A percentile compares a stretch with the other conserved stretches of the same genome.
These are phyloP conservation scores for Aspergillus carlsbadensis DNA, from an alignment of 495 filamentous ascomycete species.

Conservation along the genomic window DNA sequence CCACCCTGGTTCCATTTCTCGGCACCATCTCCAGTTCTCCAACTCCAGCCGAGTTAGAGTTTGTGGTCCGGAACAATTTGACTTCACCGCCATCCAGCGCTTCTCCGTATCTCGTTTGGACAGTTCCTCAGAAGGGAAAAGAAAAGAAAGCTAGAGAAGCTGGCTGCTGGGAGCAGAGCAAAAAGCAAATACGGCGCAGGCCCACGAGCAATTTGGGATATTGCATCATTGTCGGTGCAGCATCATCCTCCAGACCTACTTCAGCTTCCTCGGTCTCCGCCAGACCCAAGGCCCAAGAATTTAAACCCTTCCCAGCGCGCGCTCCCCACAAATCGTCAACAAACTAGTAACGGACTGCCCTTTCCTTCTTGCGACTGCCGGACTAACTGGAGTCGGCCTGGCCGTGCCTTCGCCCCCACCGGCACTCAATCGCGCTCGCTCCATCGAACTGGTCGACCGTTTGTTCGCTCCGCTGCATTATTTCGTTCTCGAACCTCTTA, in stretches of 20 bases:
- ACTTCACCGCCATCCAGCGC: constrained; percentile 6
- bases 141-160: neutral
- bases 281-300: neutral
- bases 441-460: constrained; percentile 6
- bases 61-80: constrained; percentile 1
- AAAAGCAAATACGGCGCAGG: constrained; percentile 8
- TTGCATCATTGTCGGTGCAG: constrained; percentile 14
- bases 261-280: neutral
- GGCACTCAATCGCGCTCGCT: constrained; percentile 12
- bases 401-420: constrained; percentile 14
- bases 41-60: constrained; percentile 1
- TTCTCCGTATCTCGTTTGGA: neutral
- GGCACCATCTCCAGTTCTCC: neutral
- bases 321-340: constrained; percentile 13
- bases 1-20: too few species aligned
- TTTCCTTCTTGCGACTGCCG: neutral
- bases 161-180: neutral
- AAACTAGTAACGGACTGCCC: neutral
- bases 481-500: constrained; percentile 9
- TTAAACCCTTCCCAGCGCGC: neutral
- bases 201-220: neutral
- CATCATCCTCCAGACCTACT: neutral
- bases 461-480: constrained; percentile 12
- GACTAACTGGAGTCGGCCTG: constrained; percentile 16
- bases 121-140: neutral